These are phyloP conservation scores for Leucocoprinus birnbaumii DNA, from an alignment of 768 basidiomycete genomes.

Conservation along the genomic window DNA sequence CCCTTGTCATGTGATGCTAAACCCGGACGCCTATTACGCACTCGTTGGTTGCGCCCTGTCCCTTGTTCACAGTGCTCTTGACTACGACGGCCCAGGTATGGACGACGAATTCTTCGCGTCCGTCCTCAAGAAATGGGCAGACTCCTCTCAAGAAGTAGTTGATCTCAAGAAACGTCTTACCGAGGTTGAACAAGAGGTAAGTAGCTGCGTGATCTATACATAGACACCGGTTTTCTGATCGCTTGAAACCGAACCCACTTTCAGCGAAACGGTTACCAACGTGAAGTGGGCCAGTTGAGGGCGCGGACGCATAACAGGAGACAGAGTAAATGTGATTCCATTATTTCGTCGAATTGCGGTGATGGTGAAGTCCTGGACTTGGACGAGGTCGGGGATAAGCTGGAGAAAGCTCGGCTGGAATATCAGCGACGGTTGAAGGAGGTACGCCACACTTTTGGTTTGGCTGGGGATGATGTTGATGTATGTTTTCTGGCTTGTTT, in stretches of 20 bases:
- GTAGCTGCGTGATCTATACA: not conserved
- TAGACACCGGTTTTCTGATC: not conserved
- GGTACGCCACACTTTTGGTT: not conserved
- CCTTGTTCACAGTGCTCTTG: not conserved
- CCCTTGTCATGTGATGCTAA: constrained; percentile 7
- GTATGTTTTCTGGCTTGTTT: not conserved
- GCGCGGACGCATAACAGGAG: not conserved
- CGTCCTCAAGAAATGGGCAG: constrained; percentile 34
- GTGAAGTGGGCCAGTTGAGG: constrained; percentile 4
- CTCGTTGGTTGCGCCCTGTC: not conserved
- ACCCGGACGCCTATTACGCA: not conserved
- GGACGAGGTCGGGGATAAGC: constrained; percentile 13
- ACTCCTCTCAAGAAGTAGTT: constrained; percentile 30
- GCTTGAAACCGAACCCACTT: not conserved
- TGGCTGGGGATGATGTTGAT: not conserved
- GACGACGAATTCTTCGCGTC: constrained; percentile 29
- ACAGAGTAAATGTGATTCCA: not conserved
- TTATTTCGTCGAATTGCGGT: not conserved
- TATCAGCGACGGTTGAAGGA: constrained; percentile 11
- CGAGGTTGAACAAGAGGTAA: constrained; percentile 18
- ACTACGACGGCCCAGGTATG: constrained; percentile 19
- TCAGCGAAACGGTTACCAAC: constrained; percentile 11
- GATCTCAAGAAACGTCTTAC: constrained; percentile 30
- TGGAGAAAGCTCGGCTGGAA: constrained; percentile 13
- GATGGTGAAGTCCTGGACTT: constrained; percentile 6